Evolutionary conservation across 768 basidiomycete genomes (phyloP).

Genomic region (Erythrobasidium yunnanense): DNA sequence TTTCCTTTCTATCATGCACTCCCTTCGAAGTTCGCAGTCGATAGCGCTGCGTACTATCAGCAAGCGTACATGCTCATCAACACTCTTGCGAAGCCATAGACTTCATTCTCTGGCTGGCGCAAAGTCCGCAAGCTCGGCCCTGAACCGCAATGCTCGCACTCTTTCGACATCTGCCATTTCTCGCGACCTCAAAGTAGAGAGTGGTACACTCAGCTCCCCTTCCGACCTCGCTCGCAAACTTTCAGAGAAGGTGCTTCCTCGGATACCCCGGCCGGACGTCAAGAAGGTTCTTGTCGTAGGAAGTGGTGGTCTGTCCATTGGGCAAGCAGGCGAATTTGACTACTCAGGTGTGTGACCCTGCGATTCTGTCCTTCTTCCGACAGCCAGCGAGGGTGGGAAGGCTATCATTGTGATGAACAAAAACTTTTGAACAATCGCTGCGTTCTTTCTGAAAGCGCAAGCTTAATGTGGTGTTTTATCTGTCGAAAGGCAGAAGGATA

Average conservation of each 20-base stretch:
- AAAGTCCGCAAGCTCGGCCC: no score
- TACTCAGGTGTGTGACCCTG: slow-evolving; percentile 57
- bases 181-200: neutral
- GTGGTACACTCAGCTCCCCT: slow-evolving; percentile 50
- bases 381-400: no score
- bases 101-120: no score
- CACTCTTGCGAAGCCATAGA: no score
- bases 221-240: slow-evolving; percentile 87
- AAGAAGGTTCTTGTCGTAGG: slow-evolving; percentile 93
- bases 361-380: neutral
- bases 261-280: slow-evolving; percentile 78
- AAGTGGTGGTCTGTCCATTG: slow-evolving; percentile 88
- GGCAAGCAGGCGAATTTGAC: slow-evolving; percentile 98
- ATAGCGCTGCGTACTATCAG: no score
- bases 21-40: no score
- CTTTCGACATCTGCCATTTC: neutral
- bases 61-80: no score
- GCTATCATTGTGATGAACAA: neutral
- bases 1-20: no score
- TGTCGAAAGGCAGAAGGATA: slow-evolving; percentile 12
- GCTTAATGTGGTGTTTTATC: slow-evolving; percentile 2
- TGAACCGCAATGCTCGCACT: no score
- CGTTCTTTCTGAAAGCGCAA: slow-evolving; percentile 5
- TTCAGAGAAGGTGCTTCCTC: slow-evolving; percentile 86
- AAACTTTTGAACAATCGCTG: slow-evolving; percentile 18